Evolutionary conservation across 257 asterid genomes (phyloP).

Genomic region (Nicotiana noctiflora): DNA sequence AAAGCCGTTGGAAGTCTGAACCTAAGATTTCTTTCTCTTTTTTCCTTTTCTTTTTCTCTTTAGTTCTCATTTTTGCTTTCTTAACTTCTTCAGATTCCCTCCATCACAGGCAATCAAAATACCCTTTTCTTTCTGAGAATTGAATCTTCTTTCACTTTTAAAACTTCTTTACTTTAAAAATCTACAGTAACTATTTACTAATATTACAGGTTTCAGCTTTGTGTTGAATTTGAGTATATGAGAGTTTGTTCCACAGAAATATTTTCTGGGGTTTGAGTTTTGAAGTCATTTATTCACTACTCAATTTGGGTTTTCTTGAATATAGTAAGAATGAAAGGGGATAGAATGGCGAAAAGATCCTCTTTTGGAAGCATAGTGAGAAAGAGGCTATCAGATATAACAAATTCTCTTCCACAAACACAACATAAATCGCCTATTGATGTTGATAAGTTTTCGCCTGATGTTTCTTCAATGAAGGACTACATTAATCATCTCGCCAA

Average conservation of each 20-base stretch:
- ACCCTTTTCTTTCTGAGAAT: not conserved
- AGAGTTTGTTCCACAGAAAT: not conserved
- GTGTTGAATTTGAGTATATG: not conserved
- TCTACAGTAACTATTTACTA: not conserved
- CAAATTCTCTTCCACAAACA: slow-evolving; percentile 61
- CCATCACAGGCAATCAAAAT: not conserved
- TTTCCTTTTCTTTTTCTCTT: not conserved
- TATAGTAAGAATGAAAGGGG: slow-evolving; percentile 45
- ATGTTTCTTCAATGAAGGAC: slow-evolving; percentile 37
- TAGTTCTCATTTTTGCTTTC: slow-evolving; percentile 1
- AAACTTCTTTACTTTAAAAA: not conserved
- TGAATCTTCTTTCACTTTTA: not conserved
- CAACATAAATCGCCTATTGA: slow-evolving; percentile 50
- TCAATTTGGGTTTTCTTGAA: not conserved
- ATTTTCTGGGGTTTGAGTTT: not conserved
- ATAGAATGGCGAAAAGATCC: slow-evolving; percentile 57
- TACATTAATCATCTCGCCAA: slow-evolving; percentile 47
- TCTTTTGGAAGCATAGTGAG: slow-evolving; percentile 67
- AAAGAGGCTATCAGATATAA: slow-evolving; percentile 69
- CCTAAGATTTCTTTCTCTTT: not conserved
- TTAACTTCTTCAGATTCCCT: not conserved
- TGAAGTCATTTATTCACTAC: not conserved
- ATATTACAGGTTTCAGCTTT: not conserved
- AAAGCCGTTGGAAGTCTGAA: slow-evolving; percentile 34
- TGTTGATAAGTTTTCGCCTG: slow-evolving; percentile 25